A percentile compares a stretch with the other conserved stretches of the same genome.
Evolutionary conservation across 768 basidiomycete species (phyloP).

Genomic region (Exsudoporus frostii): DNA sequence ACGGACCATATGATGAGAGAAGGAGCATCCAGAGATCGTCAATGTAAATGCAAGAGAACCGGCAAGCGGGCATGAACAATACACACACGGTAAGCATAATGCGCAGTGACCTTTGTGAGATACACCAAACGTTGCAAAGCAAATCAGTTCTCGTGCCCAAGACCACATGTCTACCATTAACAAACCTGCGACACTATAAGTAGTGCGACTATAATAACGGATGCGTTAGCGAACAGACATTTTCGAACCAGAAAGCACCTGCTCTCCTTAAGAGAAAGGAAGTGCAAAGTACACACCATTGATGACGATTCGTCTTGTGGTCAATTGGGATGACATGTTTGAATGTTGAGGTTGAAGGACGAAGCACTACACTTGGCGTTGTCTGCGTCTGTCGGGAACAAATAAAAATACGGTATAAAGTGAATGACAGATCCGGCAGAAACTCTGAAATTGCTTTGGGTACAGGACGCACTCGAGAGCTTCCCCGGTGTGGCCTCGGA

Average conservation of each 20-base stretch:
- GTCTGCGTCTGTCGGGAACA: neutral
- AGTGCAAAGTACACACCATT: constrained; percentile 35
- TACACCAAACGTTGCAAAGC: neutral
- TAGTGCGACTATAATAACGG: constrained; percentile 42
- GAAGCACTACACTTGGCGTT: neutral
- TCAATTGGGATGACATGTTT: constrained; percentile 30
- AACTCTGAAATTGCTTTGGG: neutral
- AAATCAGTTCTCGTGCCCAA: neutral
- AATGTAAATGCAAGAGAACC: neutral
- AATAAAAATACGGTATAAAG: neutral
- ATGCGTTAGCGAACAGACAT: constrained; percentile 6
- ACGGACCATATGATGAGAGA: neutral
- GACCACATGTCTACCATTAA: neutral
- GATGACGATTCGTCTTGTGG: constrained; percentile 42
- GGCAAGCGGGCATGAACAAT: neutral
- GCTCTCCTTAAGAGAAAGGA: neutral
- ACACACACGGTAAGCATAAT: constrained; percentile 71
- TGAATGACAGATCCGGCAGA: neutral
- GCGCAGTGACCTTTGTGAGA: constrained; percentile 63
- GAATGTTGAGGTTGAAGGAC: neutral
- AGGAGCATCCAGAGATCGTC: neutral
- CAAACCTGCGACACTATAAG: constrained; percentile 52
- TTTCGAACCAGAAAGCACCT: neutral
- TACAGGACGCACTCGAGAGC: neutral
- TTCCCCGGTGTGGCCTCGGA: neutral